phyloP scores from a whole-genome alignment of 192 early-diverging fungal species.

The Cetraspora pellucida region DNA sequence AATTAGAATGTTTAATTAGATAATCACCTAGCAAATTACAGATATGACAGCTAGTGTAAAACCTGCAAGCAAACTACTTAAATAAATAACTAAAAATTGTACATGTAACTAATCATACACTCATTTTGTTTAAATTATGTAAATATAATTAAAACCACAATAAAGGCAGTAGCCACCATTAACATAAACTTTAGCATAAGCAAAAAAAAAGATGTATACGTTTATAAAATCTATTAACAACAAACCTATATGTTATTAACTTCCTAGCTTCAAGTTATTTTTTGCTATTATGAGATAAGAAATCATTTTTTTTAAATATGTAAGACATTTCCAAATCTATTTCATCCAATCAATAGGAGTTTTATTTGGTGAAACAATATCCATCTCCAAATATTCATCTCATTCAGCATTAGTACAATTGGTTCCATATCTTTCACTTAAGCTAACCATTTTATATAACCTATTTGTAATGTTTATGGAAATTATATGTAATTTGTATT shows the following conservation, averaged over 20 bases:
- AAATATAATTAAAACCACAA: too few species aligned
- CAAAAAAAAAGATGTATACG: too few species aligned
- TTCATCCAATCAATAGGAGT: constrained; percentile 22
- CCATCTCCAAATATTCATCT: constrained; percentile 18
- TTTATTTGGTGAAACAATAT: constrained; percentile 13
- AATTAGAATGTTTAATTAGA: too few species aligned
- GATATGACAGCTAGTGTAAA: too few species aligned
- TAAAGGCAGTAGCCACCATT: too few species aligned
- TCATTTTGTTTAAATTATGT: too few species aligned
- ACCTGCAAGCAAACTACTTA: too few species aligned
- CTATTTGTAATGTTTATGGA: constrained; percentile 29
- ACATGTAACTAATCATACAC: too few species aligned
- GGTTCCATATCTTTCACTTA: constrained; percentile 28
- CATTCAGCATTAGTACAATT: constrained; percentile 30
- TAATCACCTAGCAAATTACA: too few species aligned
- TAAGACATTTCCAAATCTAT: constrained; percentile 2
- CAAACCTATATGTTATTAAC: constrained; percentile 26
- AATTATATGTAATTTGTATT: constrained; percentile 25
- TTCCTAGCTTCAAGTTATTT: constrained; percentile 31
- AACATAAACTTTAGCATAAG: too few species aligned
- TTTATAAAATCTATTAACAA: constrained; percentile 29
- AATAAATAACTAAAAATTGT: too few species aligned
- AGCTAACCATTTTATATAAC: constrained; percentile 33
- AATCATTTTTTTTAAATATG: constrained; percentile 22
- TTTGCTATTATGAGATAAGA: constrained; percentile 22